A percentile compares a stretch with the other conserved stretches of the same genome.
Evolutionary conservation across 768 basidiomycete species (phyloP).

Genomic region (Aureoboletus auriporus): DNA sequence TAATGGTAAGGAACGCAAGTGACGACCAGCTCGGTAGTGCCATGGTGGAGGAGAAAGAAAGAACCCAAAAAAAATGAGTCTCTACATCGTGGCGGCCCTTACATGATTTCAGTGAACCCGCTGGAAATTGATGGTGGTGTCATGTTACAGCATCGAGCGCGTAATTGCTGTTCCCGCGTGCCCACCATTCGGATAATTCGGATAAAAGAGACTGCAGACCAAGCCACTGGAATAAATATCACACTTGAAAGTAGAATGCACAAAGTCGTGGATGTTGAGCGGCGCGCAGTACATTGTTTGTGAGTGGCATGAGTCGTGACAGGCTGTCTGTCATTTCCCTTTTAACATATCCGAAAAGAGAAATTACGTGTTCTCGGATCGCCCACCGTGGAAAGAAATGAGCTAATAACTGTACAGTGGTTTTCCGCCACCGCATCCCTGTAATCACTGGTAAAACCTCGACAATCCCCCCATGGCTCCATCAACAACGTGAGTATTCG

Average conservation of each 20-base stretch:
- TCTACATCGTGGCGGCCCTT: background rate
- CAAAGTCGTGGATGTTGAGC: too few species aligned
- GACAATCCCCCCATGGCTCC: constrained; percentile 43
- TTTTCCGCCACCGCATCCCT: constrained; percentile 34
- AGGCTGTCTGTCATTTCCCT: too few species aligned
- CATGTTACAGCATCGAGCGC: too few species aligned
- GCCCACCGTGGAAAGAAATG: constrained; percentile 21
- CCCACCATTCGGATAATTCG: too few species aligned
- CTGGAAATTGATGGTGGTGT: too few species aligned
- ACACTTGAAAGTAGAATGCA: too few species aligned
- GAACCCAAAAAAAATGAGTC: background rate
- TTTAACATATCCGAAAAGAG: background rate
- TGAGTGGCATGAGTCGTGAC: too few species aligned
- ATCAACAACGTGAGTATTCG: constrained; percentile 48
- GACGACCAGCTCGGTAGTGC: constrained; percentile 7
- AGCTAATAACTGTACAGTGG: constrained; percentile 36
- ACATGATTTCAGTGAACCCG: background rate
- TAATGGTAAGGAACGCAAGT: constrained; percentile 15
- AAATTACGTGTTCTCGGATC: background rate
- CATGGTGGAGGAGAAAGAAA: constrained; percentile 8
- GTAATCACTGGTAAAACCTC: constrained; percentile 23
- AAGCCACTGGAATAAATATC: too few species aligned
- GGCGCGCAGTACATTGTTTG: too few species aligned
- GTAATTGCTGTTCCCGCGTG: too few species aligned
- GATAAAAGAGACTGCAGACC: too few species aligned